A percentile compares a stretch with the other conserved stretches of the same genome.
Evolutionary conservation across 202 grass and related monocot genomes (phyloP).

Genomic region (Tripidium arundinaceum): DNA sequence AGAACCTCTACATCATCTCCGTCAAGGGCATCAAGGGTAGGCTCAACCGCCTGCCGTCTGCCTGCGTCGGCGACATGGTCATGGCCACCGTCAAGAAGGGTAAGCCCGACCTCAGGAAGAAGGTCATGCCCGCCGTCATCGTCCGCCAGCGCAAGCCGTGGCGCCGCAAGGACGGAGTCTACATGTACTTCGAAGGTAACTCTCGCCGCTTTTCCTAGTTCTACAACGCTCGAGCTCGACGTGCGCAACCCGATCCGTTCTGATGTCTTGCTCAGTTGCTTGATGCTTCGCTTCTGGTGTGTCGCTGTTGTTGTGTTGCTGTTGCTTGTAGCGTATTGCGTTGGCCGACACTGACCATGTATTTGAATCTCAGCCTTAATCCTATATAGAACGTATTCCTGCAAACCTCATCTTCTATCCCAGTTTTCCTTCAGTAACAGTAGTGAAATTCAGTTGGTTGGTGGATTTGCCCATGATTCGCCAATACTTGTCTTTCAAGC

Average conservation of each 20-base stretch:
- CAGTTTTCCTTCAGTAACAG: not conserved
- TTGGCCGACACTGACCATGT: not conserved
- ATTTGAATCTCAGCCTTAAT: not conserved
- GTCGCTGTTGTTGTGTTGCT: not conserved
- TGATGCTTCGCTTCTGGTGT: not conserved
- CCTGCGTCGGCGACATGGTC: conserved; percentile 83
- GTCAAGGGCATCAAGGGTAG: conserved; percentile 79
- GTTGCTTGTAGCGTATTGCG: not conserved
- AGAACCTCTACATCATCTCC: conserved; percentile 84
- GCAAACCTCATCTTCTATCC: not conserved
- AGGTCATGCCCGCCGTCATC: conserved; percentile 84
- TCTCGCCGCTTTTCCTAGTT: not conserved
- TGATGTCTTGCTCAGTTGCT: not conserved
- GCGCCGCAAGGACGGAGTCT: conserved; percentile 80
- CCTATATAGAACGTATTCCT: not conserved
- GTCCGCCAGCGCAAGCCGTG: conserved; percentile 78
- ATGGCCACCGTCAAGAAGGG: conserved; percentile 91
- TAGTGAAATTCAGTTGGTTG: not conserved
- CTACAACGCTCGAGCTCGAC: not conserved
- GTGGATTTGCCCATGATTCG: not conserved
- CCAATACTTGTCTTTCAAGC: not conserved
- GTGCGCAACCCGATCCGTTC: not conserved
- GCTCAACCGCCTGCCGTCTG: conserved; percentile 62
- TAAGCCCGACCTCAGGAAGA: conserved; percentile 78
- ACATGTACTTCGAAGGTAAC: conserved; percentile 89